Evolutionary conservation across 345 rosid genomes (phyloP), one percentile per base, ranked within the genome.

Genomic region (Syzygium jambos): DNA sequence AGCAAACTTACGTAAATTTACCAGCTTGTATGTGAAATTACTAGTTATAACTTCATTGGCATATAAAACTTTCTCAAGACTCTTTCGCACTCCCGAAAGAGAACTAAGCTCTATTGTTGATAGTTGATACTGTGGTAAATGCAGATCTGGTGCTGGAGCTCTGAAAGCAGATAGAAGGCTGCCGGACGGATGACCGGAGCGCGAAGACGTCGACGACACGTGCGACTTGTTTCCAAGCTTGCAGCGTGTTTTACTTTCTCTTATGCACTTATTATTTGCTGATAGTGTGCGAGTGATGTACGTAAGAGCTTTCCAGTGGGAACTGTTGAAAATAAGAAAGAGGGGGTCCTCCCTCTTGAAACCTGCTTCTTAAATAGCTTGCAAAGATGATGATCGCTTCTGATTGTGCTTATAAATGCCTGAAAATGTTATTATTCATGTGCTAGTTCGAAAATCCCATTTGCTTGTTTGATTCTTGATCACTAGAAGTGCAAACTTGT

Each of bases 91-190:
- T 68, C 43, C 46, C 43, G 46, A 68, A 9, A 68, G 80, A 38
- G 80, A 68, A 68, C 46, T 68, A 34, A 19, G 80, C 49, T 46
- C 52, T 41, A 22, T 77, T 30, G 56, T 25, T 56, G 12, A 77
- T 21, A 10, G 56, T 34, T 56, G 12, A 77, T 21, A 10, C 19
- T 34, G 4, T 21, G 46, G 78, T 7, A 10, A 54, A 22, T 88
- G 87, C 85, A 88, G 89, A 88, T 83, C 89, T 88, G 85, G 89
- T 88, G 56, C 49, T 88, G 83, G 89, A 88, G 87, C 87, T 88
- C 52, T 88, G 63, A 83, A 21, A 5, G 82, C 49, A 5, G 49
- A 73, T 1, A 12, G 82, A 73, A 73, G 11, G 82, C 82, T 13
- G 8, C 21, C 27, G 27, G 82, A 41, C 49, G 27, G 82, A 10